Evolutionary conservation across 192 early-diverging fungal genomes (phyloP).

Genomic region (Backusella mclennaniae): DNA sequence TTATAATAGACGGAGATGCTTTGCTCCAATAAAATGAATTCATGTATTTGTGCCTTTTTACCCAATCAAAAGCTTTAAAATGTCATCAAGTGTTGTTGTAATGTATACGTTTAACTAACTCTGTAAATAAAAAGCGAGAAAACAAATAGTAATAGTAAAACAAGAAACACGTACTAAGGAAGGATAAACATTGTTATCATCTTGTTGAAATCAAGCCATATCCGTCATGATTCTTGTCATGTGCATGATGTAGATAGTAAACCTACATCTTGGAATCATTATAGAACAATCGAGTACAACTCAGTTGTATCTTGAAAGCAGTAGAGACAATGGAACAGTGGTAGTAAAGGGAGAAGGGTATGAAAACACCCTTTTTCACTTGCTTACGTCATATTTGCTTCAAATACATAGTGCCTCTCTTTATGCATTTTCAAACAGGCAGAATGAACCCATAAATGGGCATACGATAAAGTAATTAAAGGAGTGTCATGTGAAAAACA

Average conservation of each 20-base stretch:
- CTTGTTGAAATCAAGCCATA: neutral
- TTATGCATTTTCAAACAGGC: neutral
- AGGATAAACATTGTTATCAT: no score
- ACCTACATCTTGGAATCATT: neutral
- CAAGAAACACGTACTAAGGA: neutral
- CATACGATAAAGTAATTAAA: neutral
- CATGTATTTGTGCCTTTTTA: neutral
- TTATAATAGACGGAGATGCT: neutral
- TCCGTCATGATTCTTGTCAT: no score
- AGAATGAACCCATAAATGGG: neutral
- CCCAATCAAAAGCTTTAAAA: no score
- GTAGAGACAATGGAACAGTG: no score
- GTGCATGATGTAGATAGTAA: no score
- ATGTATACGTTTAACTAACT: neutral
- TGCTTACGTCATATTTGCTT: neutral
- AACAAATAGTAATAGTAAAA: neutral
- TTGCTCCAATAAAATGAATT: neutral
- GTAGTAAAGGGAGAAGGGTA: no score
- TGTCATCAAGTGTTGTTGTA: no score
- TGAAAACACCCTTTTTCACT: neutral
- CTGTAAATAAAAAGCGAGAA: neutral
- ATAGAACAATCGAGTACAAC: no score
- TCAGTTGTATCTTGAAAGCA: no score
- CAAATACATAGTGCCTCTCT: neutral
- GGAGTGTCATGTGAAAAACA: conserved; percentile 8